Evolutionary conservation across 2,329 filamentous ascomycete genomes (phyloP).

Genomic region (Phoma sp.): DNA sequence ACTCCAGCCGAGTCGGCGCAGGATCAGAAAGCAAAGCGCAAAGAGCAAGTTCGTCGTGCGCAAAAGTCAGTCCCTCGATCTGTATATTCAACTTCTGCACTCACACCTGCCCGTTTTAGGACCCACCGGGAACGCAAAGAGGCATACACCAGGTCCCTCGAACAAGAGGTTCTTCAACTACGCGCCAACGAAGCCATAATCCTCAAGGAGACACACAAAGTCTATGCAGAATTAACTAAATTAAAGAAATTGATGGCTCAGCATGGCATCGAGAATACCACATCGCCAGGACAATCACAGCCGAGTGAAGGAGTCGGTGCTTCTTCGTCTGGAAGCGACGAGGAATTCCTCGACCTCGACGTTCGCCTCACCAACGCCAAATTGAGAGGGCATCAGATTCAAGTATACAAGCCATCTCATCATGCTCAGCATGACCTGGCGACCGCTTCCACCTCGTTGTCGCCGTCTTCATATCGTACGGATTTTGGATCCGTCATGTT

Average conservation of each 20-base stretch:
- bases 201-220: constrained; percentile 28
- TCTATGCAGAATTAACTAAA: constrained; percentile 7
- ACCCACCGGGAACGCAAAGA: constrained; percentile 44
- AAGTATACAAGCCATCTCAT: no score
- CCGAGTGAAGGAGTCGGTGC: neutral
- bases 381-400: no score
- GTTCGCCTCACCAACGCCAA: no score
- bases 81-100: neutral
- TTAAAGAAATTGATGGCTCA: neutral
- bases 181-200: constrained; percentile 41
- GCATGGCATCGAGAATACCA: neutral
- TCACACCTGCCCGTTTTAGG: constrained; percentile 10
- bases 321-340: neutral
- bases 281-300: neutral
- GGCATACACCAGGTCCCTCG: constrained; percentile 38
- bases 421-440: no score
- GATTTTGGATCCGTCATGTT: no score
- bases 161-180: constrained; percentile 36
- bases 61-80: constrained; percentile 29
- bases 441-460: no score
- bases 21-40: constrained; percentile 25
- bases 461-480: no score
- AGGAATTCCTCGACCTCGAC: no score
- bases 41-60: constrained; percentile 47
- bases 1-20: constrained; percentile 9